Percentiles rank a stretch among this genome's conserved stretches.
Conservation (phyloP, 129 eudicot species). For the Chrysanthemum lavandulifolium region DNA sequence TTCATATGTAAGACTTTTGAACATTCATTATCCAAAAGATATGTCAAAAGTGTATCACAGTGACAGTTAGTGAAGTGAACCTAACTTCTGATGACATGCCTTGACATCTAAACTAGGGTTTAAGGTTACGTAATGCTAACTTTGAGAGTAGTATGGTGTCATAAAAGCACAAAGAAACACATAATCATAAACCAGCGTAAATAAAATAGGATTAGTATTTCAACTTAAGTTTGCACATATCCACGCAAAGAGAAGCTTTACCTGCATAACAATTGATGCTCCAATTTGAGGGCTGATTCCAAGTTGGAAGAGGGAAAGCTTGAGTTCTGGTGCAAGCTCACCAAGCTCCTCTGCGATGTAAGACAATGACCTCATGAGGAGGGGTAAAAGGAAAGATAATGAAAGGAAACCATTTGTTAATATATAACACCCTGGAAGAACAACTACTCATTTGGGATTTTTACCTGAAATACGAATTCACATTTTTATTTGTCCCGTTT, state of each 20-base stretch:
- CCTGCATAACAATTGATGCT: constrained; percentile 98
- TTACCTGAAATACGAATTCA: background rate
- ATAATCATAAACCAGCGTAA: background rate
- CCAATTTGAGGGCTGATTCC: constrained; percentile 96
- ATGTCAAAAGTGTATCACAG: constrained; percentile 5
- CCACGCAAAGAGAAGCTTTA: constrained; percentile 24
- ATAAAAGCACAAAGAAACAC: background rate
- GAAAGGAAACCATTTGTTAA: background rate
- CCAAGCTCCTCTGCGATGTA: constrained; percentile 77
- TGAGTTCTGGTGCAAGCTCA: constrained; percentile 80
- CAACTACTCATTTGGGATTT: too few species aligned
- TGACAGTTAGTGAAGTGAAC: background rate
- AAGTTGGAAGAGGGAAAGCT: constrained; percentile 93
- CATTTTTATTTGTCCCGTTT: background rate
- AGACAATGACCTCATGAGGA: background rate
- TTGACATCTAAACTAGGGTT: constrained; percentile 14
- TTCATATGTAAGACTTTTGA: background rate
- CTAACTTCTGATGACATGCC: constrained; percentile 8
- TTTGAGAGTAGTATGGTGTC: background rate
- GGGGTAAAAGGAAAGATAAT: background rate
- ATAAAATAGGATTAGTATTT: background rate
- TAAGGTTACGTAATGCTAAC: constrained; percentile 4
- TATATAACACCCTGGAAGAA: background rate
- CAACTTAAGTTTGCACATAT: background rate
- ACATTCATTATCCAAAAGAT: background rate